Conservation (phyloP, 805 yeast species). For the Torulaspora quercuum region DNA sequence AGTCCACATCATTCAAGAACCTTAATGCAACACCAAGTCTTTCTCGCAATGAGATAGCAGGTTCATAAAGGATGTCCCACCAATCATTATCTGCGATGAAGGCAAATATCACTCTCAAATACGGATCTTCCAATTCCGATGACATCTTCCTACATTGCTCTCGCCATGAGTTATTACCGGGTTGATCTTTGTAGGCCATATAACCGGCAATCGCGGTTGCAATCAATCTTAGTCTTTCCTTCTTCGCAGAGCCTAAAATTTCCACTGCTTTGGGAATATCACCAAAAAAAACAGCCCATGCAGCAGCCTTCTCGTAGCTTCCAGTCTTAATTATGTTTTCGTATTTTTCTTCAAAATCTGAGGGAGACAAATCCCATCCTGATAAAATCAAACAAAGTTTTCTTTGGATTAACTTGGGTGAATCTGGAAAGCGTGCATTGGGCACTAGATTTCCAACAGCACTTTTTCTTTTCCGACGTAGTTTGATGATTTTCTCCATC, state of each 20-base stretch:
- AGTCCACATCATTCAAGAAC: slow-evolving; percentile 74
- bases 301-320: slow-evolving; percentile 86
- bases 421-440: slow-evolving; percentile 24
- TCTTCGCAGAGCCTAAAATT: slow-evolving; percentile 70
- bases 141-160: slow-evolving; percentile 88
- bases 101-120: slow-evolving; percentile 86
- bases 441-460: slow-evolving; percentile 24
- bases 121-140: slow-evolving; percentile 84
- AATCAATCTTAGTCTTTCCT: slow-evolving; percentile 68
- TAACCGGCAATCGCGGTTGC: slow-evolving; percentile 94
- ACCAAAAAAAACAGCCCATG: slow-evolving; percentile 95
- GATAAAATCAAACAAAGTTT: slow-evolving; percentile 76
- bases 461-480: slow-evolving; percentile 35
- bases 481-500: slow-evolving; percentile 40
- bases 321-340: slow-evolving; percentile 53
- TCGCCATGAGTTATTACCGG: slow-evolving; percentile 77
- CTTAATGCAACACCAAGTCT: slow-evolving; percentile 87
- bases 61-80: slow-evolving; percentile 93
- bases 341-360: slow-evolving; percentile 70
- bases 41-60: slow-evolving; percentile 82
- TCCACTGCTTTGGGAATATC: slow-evolving; percentile 77
- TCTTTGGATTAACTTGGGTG: slow-evolving; percentile 55
- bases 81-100: slow-evolving; percentile 91
- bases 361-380: slow-evolving; percentile 83
- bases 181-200: slow-evolving; percentile 40